These are phyloP conservation scores for Tolypocladium album DNA, from an alignment of 2,329 filamentous ascomycete species.

Conservation along the genomic window DNA sequence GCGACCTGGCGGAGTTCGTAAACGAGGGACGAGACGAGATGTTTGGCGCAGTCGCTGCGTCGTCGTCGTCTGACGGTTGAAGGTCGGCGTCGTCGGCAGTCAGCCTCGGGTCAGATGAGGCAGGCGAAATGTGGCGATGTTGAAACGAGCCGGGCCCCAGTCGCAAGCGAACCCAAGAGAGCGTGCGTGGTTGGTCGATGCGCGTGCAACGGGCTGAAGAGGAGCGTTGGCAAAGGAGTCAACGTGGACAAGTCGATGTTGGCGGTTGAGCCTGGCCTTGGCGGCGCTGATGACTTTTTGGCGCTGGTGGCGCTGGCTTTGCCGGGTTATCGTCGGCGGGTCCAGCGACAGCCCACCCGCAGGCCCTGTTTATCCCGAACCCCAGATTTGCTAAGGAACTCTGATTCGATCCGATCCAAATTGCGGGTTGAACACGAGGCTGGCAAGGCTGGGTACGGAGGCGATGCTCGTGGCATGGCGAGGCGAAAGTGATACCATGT, in stretches of 20 bases:
- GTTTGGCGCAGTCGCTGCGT: neutral
- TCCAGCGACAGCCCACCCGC: neutral
- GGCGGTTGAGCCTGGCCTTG: neutral
- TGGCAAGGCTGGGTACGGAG: neutral
- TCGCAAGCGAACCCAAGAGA: neutral
- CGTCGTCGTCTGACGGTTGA: neutral
- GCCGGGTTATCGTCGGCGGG: constrained; percentile 1
- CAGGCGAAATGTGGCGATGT: neutral
- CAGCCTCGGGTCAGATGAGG: neutral
- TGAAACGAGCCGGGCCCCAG: neutral
- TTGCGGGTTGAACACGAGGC: neutral
- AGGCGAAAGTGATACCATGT: neutral
- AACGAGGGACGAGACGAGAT: neutral
- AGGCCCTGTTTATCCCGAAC: neutral
- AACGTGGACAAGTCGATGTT: neutral
- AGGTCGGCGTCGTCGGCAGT: neutral
- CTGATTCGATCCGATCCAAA: neutral
- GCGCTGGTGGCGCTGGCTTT: neutral
- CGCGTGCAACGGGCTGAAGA: neutral
- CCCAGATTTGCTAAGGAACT: neutral
- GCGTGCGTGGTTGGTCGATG: neutral
- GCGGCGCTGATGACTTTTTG: neutral
- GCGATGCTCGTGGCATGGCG: neutral
- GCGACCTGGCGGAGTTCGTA: neutral
- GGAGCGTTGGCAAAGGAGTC: neutral